Percentiles rank a stretch among this genome's conserved stretches.
These are phyloP conservation scores for Quercus glauca DNA, from an alignment of 306 rosid genomes.

Conservation along the genomic window DNA sequence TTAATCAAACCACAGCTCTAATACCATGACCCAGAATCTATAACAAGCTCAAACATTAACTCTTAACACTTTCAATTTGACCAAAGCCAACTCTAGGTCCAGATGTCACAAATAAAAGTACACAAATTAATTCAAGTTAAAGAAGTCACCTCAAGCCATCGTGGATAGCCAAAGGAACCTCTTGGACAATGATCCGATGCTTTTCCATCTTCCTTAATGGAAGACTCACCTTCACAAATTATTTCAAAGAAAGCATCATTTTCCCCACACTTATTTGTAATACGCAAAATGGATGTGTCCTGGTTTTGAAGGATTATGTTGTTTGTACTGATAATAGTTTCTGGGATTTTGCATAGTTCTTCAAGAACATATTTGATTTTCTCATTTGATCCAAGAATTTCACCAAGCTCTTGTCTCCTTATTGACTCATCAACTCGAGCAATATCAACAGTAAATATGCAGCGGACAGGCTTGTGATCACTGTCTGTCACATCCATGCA, in stretches of 20 bases:
- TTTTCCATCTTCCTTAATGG: constrained; percentile 48
- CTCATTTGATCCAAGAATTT: constrained; percentile 67
- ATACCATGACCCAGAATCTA: too few species aligned
- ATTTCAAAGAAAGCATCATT: constrained; percentile 69
- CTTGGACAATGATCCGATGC: constrained; percentile 52
- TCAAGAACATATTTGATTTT: constrained; percentile 52
- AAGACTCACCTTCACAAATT: constrained; percentile 73
- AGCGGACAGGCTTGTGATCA: constrained; percentile 97
- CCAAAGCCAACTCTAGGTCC: too few species aligned
- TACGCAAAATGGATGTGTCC: constrained; percentile 80
- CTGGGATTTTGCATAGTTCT: constrained; percentile 74
- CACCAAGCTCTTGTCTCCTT: constrained; percentile 87
- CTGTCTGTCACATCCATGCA: constrained; percentile 98
- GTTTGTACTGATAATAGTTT: constrained; percentile 88
- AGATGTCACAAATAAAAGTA: background rate
- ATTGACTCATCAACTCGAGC: constrained; percentile 91
- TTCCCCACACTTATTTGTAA: constrained; percentile 69
- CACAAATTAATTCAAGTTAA: constrained; percentile 20
- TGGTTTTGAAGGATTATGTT: constrained; percentile 89
- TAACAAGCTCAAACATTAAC: too few species aligned
- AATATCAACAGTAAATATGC: constrained; percentile 73
- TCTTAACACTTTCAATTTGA: too few species aligned
- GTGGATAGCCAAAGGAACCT: constrained; percentile 90
- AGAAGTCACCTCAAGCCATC: constrained; percentile 89
- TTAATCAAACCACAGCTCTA: too few species aligned